Evolutionary conservation across 306 rosid genomes (phyloP).

Genomic region (Nissolia schottii): DNA sequence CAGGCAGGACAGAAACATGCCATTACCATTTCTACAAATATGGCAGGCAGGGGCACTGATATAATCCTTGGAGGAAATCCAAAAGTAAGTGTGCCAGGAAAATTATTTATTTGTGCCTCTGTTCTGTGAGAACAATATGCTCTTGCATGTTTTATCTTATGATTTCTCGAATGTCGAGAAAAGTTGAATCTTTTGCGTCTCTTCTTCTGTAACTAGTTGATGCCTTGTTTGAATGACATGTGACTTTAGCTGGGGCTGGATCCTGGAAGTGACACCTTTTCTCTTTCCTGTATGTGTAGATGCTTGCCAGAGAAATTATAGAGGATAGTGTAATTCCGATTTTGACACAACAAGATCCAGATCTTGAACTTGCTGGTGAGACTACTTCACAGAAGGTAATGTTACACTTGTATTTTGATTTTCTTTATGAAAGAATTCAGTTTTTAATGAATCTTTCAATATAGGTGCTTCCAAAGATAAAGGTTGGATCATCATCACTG

Average conservation of each 20-base stretch:
- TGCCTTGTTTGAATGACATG: constrained; percentile 9
- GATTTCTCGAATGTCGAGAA: background rate
- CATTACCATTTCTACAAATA: constrained; percentile 94
- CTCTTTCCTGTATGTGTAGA: constrained; percentile 43
- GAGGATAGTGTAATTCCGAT: constrained; percentile 77
- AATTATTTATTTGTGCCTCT: constrained; percentile 18
- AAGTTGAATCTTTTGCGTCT: constrained; percentile 10
- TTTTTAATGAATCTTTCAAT: constrained; percentile 35
- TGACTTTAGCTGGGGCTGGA: constrained; percentile 28
- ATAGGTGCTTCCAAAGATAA: constrained; percentile 79
- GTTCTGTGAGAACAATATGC: constrained; percentile 7
- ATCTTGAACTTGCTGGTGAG: constrained; percentile 55
- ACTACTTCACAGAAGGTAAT: constrained; percentile 63
- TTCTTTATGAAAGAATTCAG: background rate
- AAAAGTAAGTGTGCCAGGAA: constrained; percentile 52
- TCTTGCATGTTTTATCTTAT: background rate
- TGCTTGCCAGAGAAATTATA: constrained; percentile 89
- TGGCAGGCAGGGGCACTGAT: constrained; percentile 99
- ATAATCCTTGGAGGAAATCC: constrained; percentile 99
- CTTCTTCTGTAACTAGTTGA: constrained; percentile 7
- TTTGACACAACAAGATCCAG: constrained; percentile 65
- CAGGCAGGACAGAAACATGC: constrained; percentile 95
- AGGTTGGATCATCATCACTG: constrained; percentile 80
- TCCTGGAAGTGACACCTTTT: background rate
- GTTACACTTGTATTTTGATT: constrained; percentile 3